Evolutionary conservation across 2,329 filamentous ascomycete genomes (phyloP).

Genomic region (Endoconidiophora laricicola): DNA sequence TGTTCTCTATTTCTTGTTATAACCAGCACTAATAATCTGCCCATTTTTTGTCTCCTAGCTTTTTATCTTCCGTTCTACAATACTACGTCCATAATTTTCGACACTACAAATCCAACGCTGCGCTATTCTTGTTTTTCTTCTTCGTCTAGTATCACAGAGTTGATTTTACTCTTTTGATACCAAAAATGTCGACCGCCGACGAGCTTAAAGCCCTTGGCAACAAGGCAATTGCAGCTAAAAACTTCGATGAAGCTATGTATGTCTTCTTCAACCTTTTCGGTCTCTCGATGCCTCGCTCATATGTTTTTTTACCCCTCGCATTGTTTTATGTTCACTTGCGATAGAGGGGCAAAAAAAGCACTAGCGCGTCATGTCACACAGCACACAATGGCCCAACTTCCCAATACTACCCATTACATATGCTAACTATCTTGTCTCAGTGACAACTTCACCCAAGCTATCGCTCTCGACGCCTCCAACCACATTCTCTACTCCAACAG

Average conservation of each 20-base stretch:
- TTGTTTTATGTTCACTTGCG: neutral
- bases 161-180: slow-evolving; percentile 1
- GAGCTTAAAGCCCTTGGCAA: slow-evolving; percentile 96
- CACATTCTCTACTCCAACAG: slow-evolving; percentile 98
- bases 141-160: neutral
- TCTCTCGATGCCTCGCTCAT: neutral
- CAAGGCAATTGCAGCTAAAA: slow-evolving; percentile 94
- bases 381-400: too few species aligned
- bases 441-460: slow-evolving; percentile 87
- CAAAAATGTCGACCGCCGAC: slow-evolving; percentile 42
- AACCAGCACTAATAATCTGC: too few species aligned
- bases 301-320: neutral
- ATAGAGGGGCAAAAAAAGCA: too few species aligned
- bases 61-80: too few species aligned
- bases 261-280: slow-evolving; percentile 22
- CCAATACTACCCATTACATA: too few species aligned
- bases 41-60: too few species aligned
- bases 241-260: slow-evolving; percentile 90
- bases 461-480: slow-evolving; percentile 71
- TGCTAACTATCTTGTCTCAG: slow-evolving; percentile 27
- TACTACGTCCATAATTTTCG: too few species aligned
- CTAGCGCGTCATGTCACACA: too few species aligned
- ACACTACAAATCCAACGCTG: too few species aligned
- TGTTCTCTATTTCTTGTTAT: too few species aligned
- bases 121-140: slow-evolving; percentile 1